Percentiles rank a stretch among this genome's conserved stretches.
These are phyloP conservation scores for Bipolaris bicolor DNA, from an alignment of 2,329 filamentous ascomycete species.

Conservation along the genomic window DNA sequence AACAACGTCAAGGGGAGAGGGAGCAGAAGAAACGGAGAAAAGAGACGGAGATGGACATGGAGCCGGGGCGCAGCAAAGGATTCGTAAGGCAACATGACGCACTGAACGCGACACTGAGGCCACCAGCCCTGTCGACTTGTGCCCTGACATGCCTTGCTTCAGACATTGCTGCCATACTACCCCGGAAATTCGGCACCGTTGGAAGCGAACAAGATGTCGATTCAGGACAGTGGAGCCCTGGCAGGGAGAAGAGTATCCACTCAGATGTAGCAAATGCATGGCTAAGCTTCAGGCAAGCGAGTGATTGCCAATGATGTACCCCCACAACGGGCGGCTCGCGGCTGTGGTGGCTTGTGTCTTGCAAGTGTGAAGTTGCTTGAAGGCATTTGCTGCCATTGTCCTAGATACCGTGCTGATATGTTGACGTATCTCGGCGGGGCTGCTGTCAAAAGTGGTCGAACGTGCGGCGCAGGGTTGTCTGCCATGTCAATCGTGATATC, in stretches of 20 bases:
- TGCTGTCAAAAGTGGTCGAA: neutral
- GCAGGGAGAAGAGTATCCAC: slow-evolving; percentile 8
- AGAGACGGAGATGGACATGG: neutral
- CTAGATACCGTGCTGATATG: no score
- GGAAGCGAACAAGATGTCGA: neutral
- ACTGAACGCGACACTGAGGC: slow-evolving; percentile 1
- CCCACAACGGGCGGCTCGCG: neutral
- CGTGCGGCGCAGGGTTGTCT: neutral
- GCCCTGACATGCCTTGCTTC: slow-evolving; percentile 1
- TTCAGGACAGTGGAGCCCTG: slow-evolving; percentile 8
- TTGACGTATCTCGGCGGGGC: neutral
- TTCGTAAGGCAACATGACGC: slow-evolving; percentile 7
- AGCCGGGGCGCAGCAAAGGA: slow-evolving; percentile 2
- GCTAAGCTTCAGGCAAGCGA: slow-evolving; percentile 21
- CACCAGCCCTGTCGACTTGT: neutral
- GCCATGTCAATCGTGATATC: slow-evolving; percentile 1
- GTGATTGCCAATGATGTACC: neutral
- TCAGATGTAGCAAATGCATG: slow-evolving; percentile 24
- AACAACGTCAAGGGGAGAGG: slow-evolving; percentile 2
- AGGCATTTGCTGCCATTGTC: neutral
- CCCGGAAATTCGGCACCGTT: slow-evolving; percentile 5
- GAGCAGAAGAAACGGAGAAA: neutral
- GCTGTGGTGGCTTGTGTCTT: neutral
- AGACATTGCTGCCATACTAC: slow-evolving; percentile 1
- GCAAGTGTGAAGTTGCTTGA: neutral